Conservation (phyloP, 1,284 basidiomycete genomes). For the Apiotrichum porosum region DNA sequence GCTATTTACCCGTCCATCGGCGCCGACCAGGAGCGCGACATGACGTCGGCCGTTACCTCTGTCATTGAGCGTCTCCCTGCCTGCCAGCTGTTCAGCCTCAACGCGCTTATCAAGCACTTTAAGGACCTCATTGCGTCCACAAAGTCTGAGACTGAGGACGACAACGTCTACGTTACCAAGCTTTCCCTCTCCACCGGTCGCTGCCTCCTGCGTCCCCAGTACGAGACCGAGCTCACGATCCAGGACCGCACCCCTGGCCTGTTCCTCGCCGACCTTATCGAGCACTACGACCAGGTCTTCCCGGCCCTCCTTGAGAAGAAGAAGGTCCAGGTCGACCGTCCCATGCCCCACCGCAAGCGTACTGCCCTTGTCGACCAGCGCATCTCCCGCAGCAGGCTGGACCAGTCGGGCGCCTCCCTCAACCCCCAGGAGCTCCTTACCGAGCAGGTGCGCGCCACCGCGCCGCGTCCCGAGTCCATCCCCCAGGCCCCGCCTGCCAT, state of each 20-base stretch:
- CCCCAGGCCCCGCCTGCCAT: neutral
- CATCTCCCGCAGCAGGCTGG: slow-evolving; percentile 56
- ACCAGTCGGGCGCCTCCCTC: slow-evolving; percentile 36
- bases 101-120: slow-evolving; percentile 72
- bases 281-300: slow-evolving; percentile 68
- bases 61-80: slow-evolving; percentile 70
- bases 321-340: slow-evolving; percentile 76
- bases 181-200: slow-evolving; percentile 79
- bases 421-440: slow-evolving; percentile 51
- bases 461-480: neutral
- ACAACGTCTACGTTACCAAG: slow-evolving; percentile 77
- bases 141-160: slow-evolving; percentile 55
- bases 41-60: slow-evolving; percentile 61
- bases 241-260: slow-evolving; percentile 78
- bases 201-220: slow-evolving; percentile 73
- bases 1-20: slow-evolving; percentile 73
- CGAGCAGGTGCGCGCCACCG: slow-evolving; percentile 36
- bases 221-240: slow-evolving; percentile 73
- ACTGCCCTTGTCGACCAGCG: slow-evolving; percentile 86
- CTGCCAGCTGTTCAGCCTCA: slow-evolving; percentile 75
- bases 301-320: slow-evolving; percentile 77
- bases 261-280: slow-evolving; percentile 77
- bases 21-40: slow-evolving; percentile 58
- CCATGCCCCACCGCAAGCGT: slow-evolving; percentile 73
- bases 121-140: slow-evolving; percentile 65